Conservation (phyloP, 371 early-diverging fungal genomes). For the Dinochytrium kinnereticum region DNA sequence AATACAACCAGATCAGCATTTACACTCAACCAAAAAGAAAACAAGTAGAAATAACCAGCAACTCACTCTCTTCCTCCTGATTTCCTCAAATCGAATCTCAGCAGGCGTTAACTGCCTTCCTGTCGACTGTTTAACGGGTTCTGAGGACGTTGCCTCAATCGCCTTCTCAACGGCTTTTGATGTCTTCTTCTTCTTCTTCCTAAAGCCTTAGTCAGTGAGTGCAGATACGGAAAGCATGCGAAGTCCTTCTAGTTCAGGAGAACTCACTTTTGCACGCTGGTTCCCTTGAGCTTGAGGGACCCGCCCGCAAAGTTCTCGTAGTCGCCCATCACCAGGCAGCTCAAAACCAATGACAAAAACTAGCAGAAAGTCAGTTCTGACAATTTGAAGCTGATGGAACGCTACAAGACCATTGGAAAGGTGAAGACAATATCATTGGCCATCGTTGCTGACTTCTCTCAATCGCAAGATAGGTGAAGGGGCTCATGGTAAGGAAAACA, state of each 20-base stretch:
- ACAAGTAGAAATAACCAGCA: not conserved
- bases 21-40: not conserved
- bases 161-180: conserved; percentile 12
- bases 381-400: conserved; percentile 23
- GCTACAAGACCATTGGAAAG: conserved; percentile 35
- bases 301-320: conserved; percentile 40
- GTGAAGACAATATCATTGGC: conserved; percentile 5
- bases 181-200: conserved; percentile 34
- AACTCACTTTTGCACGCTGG: conserved; percentile 38
- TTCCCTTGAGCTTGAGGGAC: conserved; percentile 48
- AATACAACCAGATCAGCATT: not conserved
- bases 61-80: conserved; percentile 49
- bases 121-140: not conserved
- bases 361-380: no score
- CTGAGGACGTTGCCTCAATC: not conserved
- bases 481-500: conserved; percentile 55
- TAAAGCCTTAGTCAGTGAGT: conserved; percentile 18
- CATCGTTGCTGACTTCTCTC: not conserved
- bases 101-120: conserved; percentile 51
- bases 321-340: conserved; percentile 15
- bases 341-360: no score
- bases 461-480: conserved; percentile 67
- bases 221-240: not conserved
- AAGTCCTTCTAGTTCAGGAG: not conserved
- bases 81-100: conserved; percentile 57